Evolutionary conservation across 2,329 filamentous ascomycete species (phyloP), one percentile per base, ranked within the genome.

Genomic region (Aspergillus brasiliensis): DNA sequence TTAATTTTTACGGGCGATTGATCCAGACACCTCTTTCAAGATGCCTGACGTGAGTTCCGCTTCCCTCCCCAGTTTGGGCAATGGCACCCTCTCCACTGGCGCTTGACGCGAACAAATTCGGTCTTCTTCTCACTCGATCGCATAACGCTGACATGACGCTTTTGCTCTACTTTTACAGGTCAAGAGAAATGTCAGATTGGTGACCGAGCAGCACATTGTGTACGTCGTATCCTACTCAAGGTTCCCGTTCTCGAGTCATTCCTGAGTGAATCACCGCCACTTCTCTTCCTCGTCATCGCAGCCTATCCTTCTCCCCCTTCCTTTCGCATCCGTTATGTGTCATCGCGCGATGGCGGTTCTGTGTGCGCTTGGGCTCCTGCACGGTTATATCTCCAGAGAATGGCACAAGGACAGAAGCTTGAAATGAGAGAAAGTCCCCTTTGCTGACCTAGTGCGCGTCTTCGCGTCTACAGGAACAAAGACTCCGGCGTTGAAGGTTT

Each of bases 151-250:
- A 73, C 57, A 15, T 47, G 52, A 28, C 47, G 23, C 58, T 25
- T 42, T 10, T 25, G 15, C 44, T 51, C 42, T 54, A 40, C 48
- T 42, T 25, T 37, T 62, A 55, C 69, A 91, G 88, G 80, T 89
- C 71, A 90, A 97, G 85, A 88, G 95, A 73, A 91, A 87, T 73
- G 84, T 99, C 79, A 96, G 94, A 86, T 87, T 99, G 80, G 85
- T 97, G 68, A 98, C 95, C 54, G 89, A 95, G 81, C 94, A 98
- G 79, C 86, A 88, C 75, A 86, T 92, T 78, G 91, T 92, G 92
- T 96, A 86, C 79, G 89, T 85, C 57, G 46, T 51, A 57, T 58
- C 52, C 51, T 51, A 34, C 27, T 56, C 51, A 51, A 28, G 28
- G 23, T 58, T 61, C 57, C 60, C 27, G 51, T 48, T 40, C 48